Evolutionary conservation across 805 yeast genomes (phyloP).

Genomic region (Sugiyamaella lignohabitans): DNA sequence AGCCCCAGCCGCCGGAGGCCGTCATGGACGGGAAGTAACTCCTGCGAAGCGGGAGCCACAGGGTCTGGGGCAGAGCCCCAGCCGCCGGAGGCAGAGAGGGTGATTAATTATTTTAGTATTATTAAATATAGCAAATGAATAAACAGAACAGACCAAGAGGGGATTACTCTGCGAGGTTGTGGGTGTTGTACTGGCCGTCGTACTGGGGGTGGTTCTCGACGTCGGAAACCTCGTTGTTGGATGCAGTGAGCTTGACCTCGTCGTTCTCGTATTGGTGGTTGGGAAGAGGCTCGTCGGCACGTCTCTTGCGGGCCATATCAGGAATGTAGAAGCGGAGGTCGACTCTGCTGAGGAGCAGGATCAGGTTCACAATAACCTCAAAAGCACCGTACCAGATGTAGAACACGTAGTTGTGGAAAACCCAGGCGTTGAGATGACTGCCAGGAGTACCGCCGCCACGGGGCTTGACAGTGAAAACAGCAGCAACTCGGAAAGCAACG

Average conservation of each 20-base stretch:
- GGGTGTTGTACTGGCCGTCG: slow-evolving; percentile 2
- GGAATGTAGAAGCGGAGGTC: slow-evolving; percentile 79
- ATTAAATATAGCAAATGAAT: no score
- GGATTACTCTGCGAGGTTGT: slow-evolving; percentile 7
- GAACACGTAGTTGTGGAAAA: slow-evolving; percentile 51
- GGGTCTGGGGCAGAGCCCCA: not conserved
- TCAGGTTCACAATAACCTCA: slow-evolving; percentile 50
- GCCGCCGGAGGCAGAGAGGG: slow-evolving; percentile 2
- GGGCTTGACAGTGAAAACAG: slow-evolving; percentile 23
- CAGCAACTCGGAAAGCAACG: slow-evolving; percentile 31
- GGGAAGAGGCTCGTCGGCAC: not conserved
- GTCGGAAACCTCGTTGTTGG: not conserved
- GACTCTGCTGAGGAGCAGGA: slow-evolving; percentile 57
- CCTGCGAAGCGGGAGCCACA: not conserved
- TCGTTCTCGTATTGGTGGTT: not conserved
- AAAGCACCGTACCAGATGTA: slow-evolving; percentile 63
- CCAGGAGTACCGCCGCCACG: slow-evolving; percentile 19
- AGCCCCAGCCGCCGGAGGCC: no score
- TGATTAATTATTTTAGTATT: slow-evolving; percentile 1
- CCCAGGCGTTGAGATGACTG: slow-evolving; percentile 34
- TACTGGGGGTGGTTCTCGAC: not conserved
- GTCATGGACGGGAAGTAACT: no score
- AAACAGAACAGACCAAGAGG: no score
- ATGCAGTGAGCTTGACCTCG: not conserved
- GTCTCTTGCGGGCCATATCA: slow-evolving; percentile 37